Conservation (phyloP, 179 eudicot species). For the Silene coronaria region DNA sequence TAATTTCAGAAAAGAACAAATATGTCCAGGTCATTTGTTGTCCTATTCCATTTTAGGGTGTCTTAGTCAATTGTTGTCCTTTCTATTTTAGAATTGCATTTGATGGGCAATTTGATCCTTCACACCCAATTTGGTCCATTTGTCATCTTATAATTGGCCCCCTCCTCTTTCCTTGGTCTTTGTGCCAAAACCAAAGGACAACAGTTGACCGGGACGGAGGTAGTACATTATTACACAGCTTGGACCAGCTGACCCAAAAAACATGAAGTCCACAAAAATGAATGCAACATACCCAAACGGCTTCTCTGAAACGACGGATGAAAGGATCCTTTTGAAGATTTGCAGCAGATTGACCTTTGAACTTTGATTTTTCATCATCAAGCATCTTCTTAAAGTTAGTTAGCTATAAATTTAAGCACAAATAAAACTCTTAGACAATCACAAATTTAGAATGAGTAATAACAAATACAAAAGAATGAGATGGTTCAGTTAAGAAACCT, state of each 20-base stretch:
- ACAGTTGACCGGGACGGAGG: no score
- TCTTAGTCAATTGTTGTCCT: no score
- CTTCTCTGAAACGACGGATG: slow-evolving; percentile 72
- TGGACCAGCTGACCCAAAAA: background rate
- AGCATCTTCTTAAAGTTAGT: slow-evolving; percentile 58
- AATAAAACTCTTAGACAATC: slow-evolving; percentile 2
- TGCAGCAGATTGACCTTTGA: slow-evolving; percentile 38
- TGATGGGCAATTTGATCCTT: no score
- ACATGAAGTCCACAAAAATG: background rate
- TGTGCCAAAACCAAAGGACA: no score
- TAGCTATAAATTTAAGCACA: slow-evolving; percentile 34
- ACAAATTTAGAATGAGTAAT: background rate
- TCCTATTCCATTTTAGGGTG: no score
- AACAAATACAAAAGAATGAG: background rate
- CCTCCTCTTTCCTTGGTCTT: no score
- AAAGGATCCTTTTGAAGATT: slow-evolving; percentile 39
- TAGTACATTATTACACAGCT: background rate
- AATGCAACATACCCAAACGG: slow-evolving; percentile 66
- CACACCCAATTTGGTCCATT: no score
- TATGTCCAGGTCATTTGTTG: no score
- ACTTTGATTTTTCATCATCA: slow-evolving; percentile 46
- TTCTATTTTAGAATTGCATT: no score
- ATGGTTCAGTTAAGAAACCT: slow-evolving; percentile 34
- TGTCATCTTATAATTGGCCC: no score
- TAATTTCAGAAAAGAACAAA: background rate